These are phyloP conservation scores for Ophiostoma himal-ulmi DNA, from an alignment of 2,329 filamentous ascomycete genomes.

Conservation along the genomic window DNA sequence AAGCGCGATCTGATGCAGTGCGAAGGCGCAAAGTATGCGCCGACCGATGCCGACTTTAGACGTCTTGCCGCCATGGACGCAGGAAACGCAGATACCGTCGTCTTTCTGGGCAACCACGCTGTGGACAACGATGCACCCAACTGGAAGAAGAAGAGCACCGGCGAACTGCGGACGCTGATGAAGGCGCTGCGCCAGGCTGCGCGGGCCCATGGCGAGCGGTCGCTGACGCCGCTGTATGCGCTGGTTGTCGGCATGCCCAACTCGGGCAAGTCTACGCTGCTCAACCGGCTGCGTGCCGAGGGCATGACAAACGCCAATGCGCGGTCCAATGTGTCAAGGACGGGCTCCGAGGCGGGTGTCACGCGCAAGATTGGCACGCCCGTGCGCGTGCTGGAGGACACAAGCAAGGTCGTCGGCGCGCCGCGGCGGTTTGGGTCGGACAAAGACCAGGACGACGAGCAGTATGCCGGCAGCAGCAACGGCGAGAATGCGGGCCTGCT, in stretches of 20 bases:
- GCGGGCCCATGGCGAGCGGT: conserved; percentile 40
- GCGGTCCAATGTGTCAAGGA: conserved; percentile 63
- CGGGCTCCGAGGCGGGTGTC: conserved; percentile 81
- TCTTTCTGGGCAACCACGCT: conserved; percentile 33
- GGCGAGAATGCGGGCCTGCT: conserved; percentile 61
- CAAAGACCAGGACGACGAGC: not conserved
- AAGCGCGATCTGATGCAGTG: conserved; percentile 67
- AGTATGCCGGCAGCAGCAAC: not conserved
- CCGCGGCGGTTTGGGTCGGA: not conserved
- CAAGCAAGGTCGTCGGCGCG: conserved; percentile 17
- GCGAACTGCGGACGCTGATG: conserved; percentile 35
- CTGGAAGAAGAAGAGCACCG: conserved; percentile 36
- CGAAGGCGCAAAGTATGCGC: conserved; percentile 5
- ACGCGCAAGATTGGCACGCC: conserved; percentile 78
- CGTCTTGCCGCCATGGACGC: conserved; percentile 38
- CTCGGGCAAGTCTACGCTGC: conserved; percentile 89
- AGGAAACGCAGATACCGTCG: conserved; percentile 33
- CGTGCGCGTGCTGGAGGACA: conserved; percentile 62
- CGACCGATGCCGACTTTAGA: conserved; percentile 28
- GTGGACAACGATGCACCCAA: conserved; percentile 39
- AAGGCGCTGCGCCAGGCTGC: conserved; percentile 48
- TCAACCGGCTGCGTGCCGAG: conserved; percentile 72
- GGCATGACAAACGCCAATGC: conserved; percentile 49
- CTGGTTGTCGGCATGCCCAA: conserved; percentile 97
- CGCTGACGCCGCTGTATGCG: conserved; percentile 73